Evolutionary conservation across 148 eudicot genomes (phyloP), one percentile per base, ranked within the genome.

Genomic region (Mesembryanthemum crystallinum): DNA sequence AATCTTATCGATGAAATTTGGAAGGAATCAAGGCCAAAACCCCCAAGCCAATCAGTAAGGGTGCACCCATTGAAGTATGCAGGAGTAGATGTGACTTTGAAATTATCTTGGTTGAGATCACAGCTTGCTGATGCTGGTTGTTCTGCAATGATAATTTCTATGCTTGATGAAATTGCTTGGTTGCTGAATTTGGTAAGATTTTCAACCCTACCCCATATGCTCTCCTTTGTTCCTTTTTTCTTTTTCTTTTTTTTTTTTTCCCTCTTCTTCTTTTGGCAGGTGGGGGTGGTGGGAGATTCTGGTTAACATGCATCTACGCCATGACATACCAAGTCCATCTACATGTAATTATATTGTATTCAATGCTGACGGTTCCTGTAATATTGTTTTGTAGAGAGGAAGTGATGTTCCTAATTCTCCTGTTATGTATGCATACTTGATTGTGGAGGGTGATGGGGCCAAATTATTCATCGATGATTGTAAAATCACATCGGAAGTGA

Each of bases 161-260:
- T 85, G 94, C 99, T 96, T 78, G 99, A 96, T 72, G 99, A 96
- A 81, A 80, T 96, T 74, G 96, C 98, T 8, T 96, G 99, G 99
- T 78, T 96, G 71, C 85, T 96, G 73, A 96, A 96, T 85, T 85
- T 96, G 94, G 99, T 95, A 85, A 67, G 75, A 20, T 71, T 62
- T 51, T 76, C 29, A 29, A 55, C 42, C 59, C 32, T 55, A 59
- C 64, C 63, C 27, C 32, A 27, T 43, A 63, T 30, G 69, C 30
- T 66, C 32, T 71, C 35, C 29, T 54, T 29, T 64, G 27, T 74
- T 29, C 15, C 32, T 24, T 14, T n/a, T 1, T n/a, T n/a, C n/a
- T n/a, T n/a, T n/a, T n/a, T n/a, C n/a, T n/a, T n/a, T n/a, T n/a
- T n/a, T n/a, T n/a, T n/a, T n/a, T n/a, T n/a, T n/a, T n/a, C n/a